Conservation (phyloP, 2,329 filamentous ascomycete genomes). For the Sordariomycetes sp. region DNA sequence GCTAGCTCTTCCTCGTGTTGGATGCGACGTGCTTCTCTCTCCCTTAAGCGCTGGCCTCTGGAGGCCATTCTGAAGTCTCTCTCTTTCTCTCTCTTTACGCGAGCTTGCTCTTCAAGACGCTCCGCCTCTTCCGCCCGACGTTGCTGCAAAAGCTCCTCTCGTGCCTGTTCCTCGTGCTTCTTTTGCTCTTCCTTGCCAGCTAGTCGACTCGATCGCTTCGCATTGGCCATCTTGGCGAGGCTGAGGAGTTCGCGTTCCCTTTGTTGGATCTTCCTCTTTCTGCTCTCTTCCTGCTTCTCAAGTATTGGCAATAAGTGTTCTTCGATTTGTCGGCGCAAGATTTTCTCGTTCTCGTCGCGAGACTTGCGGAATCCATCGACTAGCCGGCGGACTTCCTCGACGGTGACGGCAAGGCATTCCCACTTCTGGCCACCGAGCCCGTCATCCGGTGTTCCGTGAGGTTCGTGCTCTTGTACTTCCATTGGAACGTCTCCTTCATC, state of each 20-base stretch:
- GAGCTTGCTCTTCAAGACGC: slow-evolving; percentile 56
- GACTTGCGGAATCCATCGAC: slow-evolving; percentile 64
- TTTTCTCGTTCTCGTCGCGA: slow-evolving; percentile 77
- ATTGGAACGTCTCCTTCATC: slow-evolving; percentile 15
- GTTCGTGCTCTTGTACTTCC: background rate
- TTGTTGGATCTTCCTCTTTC: slow-evolving; percentile 59
- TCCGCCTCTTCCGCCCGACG: slow-evolving; percentile 51
- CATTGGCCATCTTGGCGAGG: slow-evolving; percentile 80
- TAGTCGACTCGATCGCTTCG: slow-evolving; percentile 87
- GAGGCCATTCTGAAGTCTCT: slow-evolving; percentile 74
- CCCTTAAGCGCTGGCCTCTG: slow-evolving; percentile 74
- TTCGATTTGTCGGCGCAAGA: slow-evolving; percentile 61
- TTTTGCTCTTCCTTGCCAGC: slow-evolving; percentile 74
- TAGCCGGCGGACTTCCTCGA: slow-evolving; percentile 68
- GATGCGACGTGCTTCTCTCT: slow-evolving; percentile 76
- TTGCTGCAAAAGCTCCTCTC: slow-evolving; percentile 51
- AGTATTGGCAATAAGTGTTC: slow-evolving; percentile 78
- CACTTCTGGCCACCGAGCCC: slow-evolving; percentile 71
- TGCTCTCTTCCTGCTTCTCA: slow-evolving; percentile 66
- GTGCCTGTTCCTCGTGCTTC: slow-evolving; percentile 60
- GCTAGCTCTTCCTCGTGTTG: slow-evolving; percentile 77
- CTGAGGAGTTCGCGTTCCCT: slow-evolving; percentile 72
- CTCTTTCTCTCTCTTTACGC: slow-evolving; percentile 55
- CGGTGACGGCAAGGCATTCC: slow-evolving; percentile 81
- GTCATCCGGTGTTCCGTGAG: slow-evolving; percentile 38